Evolutionary conservation across 1,284 basidiomycete species (phyloP).

Genomic region (Schizophyllum amplum): DNA sequence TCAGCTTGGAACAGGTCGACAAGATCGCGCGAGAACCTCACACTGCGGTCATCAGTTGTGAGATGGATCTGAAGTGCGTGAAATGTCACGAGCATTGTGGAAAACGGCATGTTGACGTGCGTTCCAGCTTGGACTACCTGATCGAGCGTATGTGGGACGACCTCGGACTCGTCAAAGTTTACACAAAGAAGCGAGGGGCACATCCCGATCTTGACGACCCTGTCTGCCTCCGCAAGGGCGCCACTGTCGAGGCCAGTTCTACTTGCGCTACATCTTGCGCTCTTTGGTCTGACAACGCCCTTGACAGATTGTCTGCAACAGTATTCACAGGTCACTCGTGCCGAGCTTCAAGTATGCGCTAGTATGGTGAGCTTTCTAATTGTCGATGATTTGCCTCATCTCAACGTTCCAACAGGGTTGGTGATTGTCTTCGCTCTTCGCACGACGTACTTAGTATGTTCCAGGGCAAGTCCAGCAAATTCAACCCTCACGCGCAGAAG

Average conservation of each 20-base stretch:
- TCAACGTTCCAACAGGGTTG: conserved; percentile 6
- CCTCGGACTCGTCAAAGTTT: conserved; percentile 82
- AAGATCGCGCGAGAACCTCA: conserved; percentile 83
- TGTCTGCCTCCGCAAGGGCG: conserved; percentile 87
- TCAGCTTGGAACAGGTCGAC: conserved; percentile 86
- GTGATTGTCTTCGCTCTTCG: not conserved
- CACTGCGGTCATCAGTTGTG: conserved; percentile 91
- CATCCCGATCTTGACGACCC: conserved; percentile 90
- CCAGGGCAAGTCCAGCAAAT: conserved; percentile 85
- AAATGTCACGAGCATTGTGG: not conserved
- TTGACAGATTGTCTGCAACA: conserved; percentile 75
- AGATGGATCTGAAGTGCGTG: conserved; percentile 80
- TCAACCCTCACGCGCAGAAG: conserved; percentile 89
- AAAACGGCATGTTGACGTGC: conserved; percentile 8
- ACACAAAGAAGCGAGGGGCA: conserved; percentile 94
- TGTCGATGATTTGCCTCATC: not conserved
- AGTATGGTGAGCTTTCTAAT: conserved; percentile 57
- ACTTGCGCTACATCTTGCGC: not conserved
- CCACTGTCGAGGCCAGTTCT: conserved; percentile 77
- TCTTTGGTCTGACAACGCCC: conserved; percentile 1
- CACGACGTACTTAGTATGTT: not conserved
- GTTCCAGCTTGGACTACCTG: conserved; percentile 72
- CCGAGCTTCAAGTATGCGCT: conserved; percentile 90
- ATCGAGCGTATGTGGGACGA: conserved; percentile 90
- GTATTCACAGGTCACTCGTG: conserved; percentile 84